These are phyloP conservation scores for Penicillium roqueforti DNA, from an alignment of 495 filamentous ascomycete species.

Conservation along the genomic window DNA sequence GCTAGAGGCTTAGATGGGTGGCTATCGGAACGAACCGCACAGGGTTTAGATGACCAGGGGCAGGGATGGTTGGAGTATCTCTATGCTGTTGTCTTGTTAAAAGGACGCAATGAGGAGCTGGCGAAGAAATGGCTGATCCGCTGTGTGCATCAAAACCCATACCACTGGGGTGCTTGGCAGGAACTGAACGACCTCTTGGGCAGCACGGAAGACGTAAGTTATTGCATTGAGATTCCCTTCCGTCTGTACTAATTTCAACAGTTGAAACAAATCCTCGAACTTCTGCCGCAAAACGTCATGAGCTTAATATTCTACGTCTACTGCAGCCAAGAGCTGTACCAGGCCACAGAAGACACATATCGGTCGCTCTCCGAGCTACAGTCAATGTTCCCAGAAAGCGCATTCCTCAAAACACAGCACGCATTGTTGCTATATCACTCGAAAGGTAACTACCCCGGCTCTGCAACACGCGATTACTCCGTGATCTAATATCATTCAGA, in stretches of 20 bases:
- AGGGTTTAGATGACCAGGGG: conserved; percentile 57
- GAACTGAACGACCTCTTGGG: conserved; percentile 75
- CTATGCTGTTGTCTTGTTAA: conserved; percentile 85
- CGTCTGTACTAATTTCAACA: conserved; percentile 26
- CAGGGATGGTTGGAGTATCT: conserved; percentile 97
- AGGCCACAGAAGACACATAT: conserved; percentile 66
- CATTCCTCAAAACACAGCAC: conserved; percentile 84
- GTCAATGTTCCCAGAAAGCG: conserved; percentile 74
- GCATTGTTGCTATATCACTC: conserved; percentile 88
- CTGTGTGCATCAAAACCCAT: conserved; percentile 81
- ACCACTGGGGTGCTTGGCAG: conserved; percentile 96
- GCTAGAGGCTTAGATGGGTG: conserved; percentile 71
- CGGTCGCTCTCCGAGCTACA: conserved; percentile 70
- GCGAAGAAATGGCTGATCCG: conserved; percentile 78
- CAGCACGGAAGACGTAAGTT: conserved; percentile 74
- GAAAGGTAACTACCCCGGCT: conserved; percentile 46
- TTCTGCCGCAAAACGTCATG: conserved; percentile 85
- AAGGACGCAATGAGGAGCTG: conserved; percentile 79
- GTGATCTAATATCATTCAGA: conserved; percentile 42
- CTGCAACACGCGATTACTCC: neutral
- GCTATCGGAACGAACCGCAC: conserved; percentile 59
- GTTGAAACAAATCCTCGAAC: conserved; percentile 54
- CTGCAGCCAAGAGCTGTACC: conserved; percentile 85
- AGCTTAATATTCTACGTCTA: conserved; percentile 89
- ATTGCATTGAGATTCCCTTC: conserved; percentile 13